Conservation (phyloP, 768 basidiomycete species). For the Collybiopsis confluens region DNA sequence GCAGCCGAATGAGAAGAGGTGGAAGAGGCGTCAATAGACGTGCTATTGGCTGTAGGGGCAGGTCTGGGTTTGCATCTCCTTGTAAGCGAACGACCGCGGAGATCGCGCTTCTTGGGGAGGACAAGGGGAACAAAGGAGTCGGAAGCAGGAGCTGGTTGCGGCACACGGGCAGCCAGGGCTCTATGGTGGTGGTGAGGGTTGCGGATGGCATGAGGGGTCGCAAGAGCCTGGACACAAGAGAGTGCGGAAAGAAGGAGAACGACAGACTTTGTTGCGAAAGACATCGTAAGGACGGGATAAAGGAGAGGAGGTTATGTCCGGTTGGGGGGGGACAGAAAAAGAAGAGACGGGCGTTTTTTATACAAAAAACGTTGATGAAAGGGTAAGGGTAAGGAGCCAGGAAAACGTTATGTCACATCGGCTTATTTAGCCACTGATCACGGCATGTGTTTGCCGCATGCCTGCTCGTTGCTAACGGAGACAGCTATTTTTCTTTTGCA, state of each 20-base stretch:
- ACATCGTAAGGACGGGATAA: slow-evolving; percentile 25
- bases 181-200: slow-evolving; percentile 38
- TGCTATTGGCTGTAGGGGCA: slow-evolving; percentile 4
- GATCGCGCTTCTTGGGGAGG: slow-evolving; percentile 6
- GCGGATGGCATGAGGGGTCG: slow-evolving; percentile 36
- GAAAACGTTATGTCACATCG: neutral
- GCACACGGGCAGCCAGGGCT: slow-evolving; percentile 40
- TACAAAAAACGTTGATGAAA: neutral
- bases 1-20: slow-evolving; percentile 1
- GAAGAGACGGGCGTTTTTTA: neutral
- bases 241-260: slow-evolving; percentile 38
- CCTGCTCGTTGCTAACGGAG: neutral
- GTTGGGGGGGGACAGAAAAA: slow-evolving; percentile 14
- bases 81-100: neutral
- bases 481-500: too few species aligned
- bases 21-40: neutral
- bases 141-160: slow-evolving; percentile 25
- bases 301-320: slow-evolving; percentile 13
- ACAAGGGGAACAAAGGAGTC: slow-evolving; percentile 10
- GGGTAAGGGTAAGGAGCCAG: neutral
- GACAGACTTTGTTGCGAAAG: slow-evolving; percentile 38
- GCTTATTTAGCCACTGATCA: neutral
- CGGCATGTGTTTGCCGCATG: neutral
- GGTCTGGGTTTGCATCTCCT: slow-evolving; percentile 15
- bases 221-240: slow-evolving; percentile 27